Conservation (phyloP, 331 rosid genomes). For the Rosa hybrid region DNA sequence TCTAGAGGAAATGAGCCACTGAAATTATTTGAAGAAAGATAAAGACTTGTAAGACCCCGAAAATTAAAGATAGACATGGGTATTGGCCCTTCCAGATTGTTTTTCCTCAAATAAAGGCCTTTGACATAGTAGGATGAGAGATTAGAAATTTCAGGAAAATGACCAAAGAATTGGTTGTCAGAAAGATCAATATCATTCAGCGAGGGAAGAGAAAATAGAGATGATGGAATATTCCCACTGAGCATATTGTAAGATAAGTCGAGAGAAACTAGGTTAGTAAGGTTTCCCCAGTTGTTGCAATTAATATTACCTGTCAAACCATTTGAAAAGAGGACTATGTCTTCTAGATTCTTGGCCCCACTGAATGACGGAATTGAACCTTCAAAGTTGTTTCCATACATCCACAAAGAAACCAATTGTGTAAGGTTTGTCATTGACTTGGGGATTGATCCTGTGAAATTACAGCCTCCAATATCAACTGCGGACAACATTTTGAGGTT, state of each 20-base stretch:
- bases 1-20: no score
- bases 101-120: no score
- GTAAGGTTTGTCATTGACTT: background rate
- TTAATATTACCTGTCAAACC: background rate
- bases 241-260: fast-evolving
- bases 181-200: no score
- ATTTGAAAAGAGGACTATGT: background rate
- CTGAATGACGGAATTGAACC: background rate
- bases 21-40: no score
- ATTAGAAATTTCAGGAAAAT: no score
- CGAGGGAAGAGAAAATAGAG: background rate
- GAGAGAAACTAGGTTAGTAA: background rate
- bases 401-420: background rate
- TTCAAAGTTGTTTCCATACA: background rate
- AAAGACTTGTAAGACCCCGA: no score
- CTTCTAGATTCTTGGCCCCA: background rate
- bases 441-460: background rate
- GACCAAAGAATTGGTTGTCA: no score
- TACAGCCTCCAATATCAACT: fast-evolving
- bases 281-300: background rate
- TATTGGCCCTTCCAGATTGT: no score
- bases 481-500: background rate
- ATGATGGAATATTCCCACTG: background rate
- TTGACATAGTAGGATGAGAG: no score
- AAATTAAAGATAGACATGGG: no score